A percentile compares a stretch with the other conserved stretches of the same genome.
These are phyloP conservation scores for Paramecium pentaurelia DNA, from an alignment of 73 alveolate genomes.

Conservation along the genomic window DNA sequence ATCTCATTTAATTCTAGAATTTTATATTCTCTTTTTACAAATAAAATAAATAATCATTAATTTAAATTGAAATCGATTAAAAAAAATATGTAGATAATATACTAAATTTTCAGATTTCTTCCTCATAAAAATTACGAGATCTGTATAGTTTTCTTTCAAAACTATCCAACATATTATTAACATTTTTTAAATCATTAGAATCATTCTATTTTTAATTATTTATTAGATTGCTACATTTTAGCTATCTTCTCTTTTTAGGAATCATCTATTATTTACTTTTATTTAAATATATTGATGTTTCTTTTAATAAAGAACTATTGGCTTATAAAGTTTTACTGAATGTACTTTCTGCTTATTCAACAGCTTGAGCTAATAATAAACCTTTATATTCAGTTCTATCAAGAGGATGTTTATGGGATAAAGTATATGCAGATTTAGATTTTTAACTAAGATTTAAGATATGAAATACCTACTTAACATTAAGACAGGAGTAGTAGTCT, in stretches of 20 bases:
- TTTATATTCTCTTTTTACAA: not conserved
- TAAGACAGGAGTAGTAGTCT: not conserved
- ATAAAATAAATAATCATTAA: too few species aligned
- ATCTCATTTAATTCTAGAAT: not conserved
- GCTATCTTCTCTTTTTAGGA: not conserved
- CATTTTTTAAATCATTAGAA: not conserved
- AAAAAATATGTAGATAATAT: not conserved
- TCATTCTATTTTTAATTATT: not conserved
- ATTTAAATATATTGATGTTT: not conserved
- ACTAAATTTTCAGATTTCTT: not conserved
- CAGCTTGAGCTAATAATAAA: slow-evolving; percentile 2
- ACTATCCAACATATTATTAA: slow-evolving; percentile 17
- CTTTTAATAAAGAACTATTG: not conserved
- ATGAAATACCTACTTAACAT: not conserved
- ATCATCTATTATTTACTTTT: not conserved
- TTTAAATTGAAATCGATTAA: not conserved
- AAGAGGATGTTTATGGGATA: not conserved
- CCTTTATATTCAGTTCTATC: slow-evolving; percentile 43
- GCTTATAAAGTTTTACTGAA: not conserved
- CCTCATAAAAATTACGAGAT: not conserved
- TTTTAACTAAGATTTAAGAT: not conserved
- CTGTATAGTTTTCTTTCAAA: slow-evolving; percentile 9
- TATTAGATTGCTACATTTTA: not conserved
- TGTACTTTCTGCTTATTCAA: not conserved
- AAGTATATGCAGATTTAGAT: not conserved